A percentile compares a stretch with the other conserved stretches of the same genome.
phyloP scores from a whole-genome alignment of 1,139 yeast genomes.

The Pichia sp. region DNA sequence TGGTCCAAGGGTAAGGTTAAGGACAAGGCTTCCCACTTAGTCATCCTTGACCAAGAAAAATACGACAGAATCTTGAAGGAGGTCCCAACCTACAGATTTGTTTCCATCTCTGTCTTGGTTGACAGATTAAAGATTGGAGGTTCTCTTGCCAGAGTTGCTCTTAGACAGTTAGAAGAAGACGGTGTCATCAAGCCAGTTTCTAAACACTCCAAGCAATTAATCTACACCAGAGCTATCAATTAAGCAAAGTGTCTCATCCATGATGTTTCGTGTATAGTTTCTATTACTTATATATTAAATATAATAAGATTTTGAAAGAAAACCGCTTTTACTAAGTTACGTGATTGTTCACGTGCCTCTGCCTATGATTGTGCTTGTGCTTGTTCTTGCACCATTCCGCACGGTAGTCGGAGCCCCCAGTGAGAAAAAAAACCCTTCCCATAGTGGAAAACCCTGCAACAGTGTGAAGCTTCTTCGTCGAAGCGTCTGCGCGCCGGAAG shows the following conservation, averaged over 20 bases:
- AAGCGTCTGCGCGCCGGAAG: background rate
- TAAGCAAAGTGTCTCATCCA: constrained; percentile 28
- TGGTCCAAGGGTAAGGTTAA: constrained; percentile 99
- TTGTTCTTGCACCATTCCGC: no score
- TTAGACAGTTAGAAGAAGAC: constrained; percentile 90
- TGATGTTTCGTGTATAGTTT: constrained; percentile 5
- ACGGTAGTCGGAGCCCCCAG: no score
- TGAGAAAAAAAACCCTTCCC: background rate
- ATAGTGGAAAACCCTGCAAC: background rate
- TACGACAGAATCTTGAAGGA: constrained; percentile 99
- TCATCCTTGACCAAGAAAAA: constrained; percentile 95
- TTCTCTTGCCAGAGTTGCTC: constrained; percentile 97
- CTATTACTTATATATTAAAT: background rate
- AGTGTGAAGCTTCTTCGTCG: no score
- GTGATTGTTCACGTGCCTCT: background rate
- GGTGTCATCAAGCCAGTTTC: constrained; percentile 95
- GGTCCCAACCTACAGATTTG: constrained; percentile 98
- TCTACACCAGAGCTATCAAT: constrained; percentile 82
- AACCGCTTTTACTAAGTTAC: background rate
- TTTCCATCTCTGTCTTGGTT: constrained; percentile 95
- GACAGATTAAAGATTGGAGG: constrained; percentile 99
- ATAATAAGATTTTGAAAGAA: background rate
- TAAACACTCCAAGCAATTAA: constrained; percentile 94
- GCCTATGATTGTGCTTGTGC: no score
- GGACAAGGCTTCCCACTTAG: constrained; percentile 99